A percentile compares a stretch with the other conserved stretches of the same genome.
Evolutionary conservation across 768 basidiomycete genomes (phyloP).

Genomic region (Vararia minispora): DNA sequence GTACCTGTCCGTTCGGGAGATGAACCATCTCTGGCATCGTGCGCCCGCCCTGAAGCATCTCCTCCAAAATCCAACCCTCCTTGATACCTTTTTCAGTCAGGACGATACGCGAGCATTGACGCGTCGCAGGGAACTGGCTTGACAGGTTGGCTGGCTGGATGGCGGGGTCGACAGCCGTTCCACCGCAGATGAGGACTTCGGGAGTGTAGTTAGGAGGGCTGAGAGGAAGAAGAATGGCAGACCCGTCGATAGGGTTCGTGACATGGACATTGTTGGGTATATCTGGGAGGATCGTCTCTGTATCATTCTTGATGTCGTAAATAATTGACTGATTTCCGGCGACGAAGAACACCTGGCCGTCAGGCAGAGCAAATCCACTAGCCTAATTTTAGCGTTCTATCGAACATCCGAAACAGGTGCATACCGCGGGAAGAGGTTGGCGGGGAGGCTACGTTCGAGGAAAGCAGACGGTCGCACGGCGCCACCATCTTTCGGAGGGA

Average conservation of each 20-base stretch:
- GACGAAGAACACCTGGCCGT: constrained; percentile 23
- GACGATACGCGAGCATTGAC: constrained; percentile 26
- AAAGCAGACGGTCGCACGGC: constrained; percentile 21
- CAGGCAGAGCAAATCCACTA: constrained; percentile 16
- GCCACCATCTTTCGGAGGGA: constrained; percentile 22
- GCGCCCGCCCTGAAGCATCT: constrained; percentile 22
- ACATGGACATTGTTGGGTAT: constrained; percentile 28
- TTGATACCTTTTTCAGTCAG: constrained; percentile 19
- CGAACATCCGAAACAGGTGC: too few species aligned
- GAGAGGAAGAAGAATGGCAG: constrained; percentile 21
- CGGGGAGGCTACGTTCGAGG: constrained; percentile 17
- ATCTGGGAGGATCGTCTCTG: constrained; percentile 23
- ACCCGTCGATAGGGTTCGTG: constrained; percentile 21
- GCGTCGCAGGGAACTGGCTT: constrained; percentile 19
- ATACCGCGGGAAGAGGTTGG: constrained; percentile 18
- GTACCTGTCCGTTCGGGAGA: constrained; percentile 25
- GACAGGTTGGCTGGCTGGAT: constrained; percentile 13
- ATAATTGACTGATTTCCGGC: constrained; percentile 27
- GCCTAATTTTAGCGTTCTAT: too few species aligned
- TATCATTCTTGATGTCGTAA: constrained; percentile 25
- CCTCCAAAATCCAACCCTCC: constrained; percentile 23
- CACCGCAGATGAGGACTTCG: constrained; percentile 23
- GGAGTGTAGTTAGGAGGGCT: constrained; percentile 20
- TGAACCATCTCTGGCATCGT: constrained; percentile 25
- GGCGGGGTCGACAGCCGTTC: constrained; percentile 14